Conservation (phyloP, 2,329 filamentous ascomycete genomes). For the Diaporthe sp. region DNA sequence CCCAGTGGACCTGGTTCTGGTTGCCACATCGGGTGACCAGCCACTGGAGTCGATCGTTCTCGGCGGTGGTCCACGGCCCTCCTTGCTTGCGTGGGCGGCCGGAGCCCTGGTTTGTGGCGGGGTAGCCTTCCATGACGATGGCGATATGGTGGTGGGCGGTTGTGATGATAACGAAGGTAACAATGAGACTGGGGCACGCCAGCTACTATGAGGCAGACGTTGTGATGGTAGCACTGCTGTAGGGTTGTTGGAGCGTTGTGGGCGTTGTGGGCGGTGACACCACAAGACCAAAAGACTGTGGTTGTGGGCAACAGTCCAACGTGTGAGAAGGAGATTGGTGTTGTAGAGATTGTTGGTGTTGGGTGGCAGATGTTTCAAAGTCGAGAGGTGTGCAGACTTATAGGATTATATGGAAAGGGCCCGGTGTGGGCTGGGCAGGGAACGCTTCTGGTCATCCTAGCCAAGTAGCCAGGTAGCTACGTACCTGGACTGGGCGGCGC, state of each 20-base stretch:
- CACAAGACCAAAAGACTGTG: background rate
- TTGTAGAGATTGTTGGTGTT: slow-evolving; percentile 5
- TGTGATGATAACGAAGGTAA: background rate
- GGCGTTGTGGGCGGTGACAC: background rate
- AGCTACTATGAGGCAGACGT: background rate
- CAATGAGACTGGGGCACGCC: background rate
- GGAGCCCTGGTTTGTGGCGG: background rate
- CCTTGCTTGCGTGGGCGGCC: slow-evolving; percentile 13
- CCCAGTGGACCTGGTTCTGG: slow-evolving; percentile 72
- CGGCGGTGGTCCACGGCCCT: background rate
- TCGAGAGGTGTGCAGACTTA: slow-evolving; percentile 6
- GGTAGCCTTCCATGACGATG: background rate
- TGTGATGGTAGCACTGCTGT: background rate
- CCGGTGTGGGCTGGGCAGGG: slow-evolving; percentile 13
- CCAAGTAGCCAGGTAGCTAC: background rate
- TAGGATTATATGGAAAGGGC: slow-evolving; percentile 22
- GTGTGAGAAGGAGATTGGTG: background rate
- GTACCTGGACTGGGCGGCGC: background rate
- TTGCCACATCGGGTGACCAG: background rate
- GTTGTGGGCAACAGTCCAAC: background rate
- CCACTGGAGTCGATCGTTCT: background rate
- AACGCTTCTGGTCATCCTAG: slow-evolving; percentile 3
- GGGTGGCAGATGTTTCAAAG: slow-evolving; percentile 22
- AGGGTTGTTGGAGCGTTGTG: background rate
- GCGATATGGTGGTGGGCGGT: background rate